A percentile compares a stretch with the other conserved stretches of the same genome.
Evolutionary conservation across 139 green algal genomes (phyloP).

Genomic region (Chlorella sp.): DNA sequence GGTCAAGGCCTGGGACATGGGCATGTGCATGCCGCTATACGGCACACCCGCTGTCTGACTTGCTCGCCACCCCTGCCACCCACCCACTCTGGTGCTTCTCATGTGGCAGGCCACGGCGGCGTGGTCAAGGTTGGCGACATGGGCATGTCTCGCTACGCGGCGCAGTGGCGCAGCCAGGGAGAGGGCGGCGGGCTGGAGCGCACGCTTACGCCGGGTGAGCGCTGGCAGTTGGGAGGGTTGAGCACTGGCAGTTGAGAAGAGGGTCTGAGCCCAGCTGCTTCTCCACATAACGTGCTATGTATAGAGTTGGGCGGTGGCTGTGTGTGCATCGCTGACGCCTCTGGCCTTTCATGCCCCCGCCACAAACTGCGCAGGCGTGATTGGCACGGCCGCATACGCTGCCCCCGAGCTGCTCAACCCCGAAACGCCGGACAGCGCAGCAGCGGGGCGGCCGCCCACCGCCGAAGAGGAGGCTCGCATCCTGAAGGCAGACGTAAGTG

Average conservation of each 20-base stretch:
- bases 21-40: too few relatives aligned
- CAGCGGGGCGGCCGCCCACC: neutral
- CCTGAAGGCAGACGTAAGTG: conserved; percentile 52
- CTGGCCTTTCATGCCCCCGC: too few relatives aligned
- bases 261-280: too few relatives aligned
- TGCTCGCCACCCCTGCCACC: too few relatives aligned
- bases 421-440: neutral
- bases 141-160: conserved; percentile 54
- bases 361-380: conserved; percentile 38
- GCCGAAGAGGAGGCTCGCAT: conserved; percentile 12
- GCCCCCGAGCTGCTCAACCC: conserved; percentile 63
- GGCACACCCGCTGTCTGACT: too few relatives aligned
- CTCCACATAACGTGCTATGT: too few relatives aligned
- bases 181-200: conserved; percentile 13
- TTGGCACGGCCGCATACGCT: conserved; percentile 51
- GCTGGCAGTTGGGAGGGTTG: too few relatives aligned
- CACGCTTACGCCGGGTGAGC: conserved; percentile 29
- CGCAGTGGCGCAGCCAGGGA: neutral
- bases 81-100: too few relatives aligned
- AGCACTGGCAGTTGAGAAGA: too few relatives aligned
- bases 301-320: too few relatives aligned
- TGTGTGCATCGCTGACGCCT: too few relatives aligned
- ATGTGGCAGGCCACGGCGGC: conserved; percentile 58
- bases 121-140: conserved; percentile 69
- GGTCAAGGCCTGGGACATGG: too few relatives aligned